Base-by-base conservation (phyloP, 805 yeast species). In the Starmera dryadoides region DNA sequence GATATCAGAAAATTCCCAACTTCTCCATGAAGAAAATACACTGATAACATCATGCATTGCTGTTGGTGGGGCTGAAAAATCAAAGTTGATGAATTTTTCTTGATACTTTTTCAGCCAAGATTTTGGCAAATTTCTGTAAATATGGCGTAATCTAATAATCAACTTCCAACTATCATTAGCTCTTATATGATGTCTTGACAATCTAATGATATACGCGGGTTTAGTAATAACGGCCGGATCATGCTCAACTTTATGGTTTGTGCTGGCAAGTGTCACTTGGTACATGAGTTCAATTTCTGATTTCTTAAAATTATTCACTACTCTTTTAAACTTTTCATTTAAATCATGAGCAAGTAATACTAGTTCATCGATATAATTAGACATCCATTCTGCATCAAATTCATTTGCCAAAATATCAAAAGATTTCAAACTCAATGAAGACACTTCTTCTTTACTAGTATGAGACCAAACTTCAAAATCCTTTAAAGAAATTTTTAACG, bases 141-240 rank as follows among this genome's bases (percentile, higher is more conserved):
- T 75, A 55, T 91, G 94, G 23, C 97, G 70, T 33, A 93, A 60
- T 29, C 96, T 69, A 2, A 87, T 77, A 33, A 86, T 66, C 17
- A 89, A 73, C 50, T 86, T 84, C 98, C 98, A 93, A 50, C 94
- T 78, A 48, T 87, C 86, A 43, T 78, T 76, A 19, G 81, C 75
- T 46, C 98, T 67, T 2, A 87, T 77, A 60, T 89, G 97, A 19
- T 79, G 73, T 16, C 71, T 68, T 2, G 81, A 73, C 3, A 88
- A 73, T 38, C 96, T 68, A 35, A 86, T 73, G 23, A 87, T 77
- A 49, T 84, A 80, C 0, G 96, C 82, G 0, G 97, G 96, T 37
- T 87, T 81, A 1, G 97, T 89, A 38, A 91, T 71, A 16, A 88
- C 96, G 6, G 86, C 78, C 0, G 98, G 94, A 51, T 93, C 98